A percentile compares a stretch with the other conserved stretches of the same genome.
phyloP scores from a whole-genome alignment of 176 grass and related monocot species.

The Panicum miliaceum region DNA sequence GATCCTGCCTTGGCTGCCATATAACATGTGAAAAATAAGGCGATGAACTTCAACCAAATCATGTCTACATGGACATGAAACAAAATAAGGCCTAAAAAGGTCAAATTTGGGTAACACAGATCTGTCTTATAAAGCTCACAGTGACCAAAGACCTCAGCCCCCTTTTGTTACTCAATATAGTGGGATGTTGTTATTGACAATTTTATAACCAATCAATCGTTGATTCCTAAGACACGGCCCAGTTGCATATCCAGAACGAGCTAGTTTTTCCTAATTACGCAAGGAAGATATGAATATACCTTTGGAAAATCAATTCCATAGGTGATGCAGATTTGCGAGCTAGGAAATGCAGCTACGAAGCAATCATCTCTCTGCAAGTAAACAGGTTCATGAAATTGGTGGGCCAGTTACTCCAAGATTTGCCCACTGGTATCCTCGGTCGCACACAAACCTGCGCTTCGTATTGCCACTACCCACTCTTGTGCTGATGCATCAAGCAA shows the following conservation, averaged over 20 bases:
- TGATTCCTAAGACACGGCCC: neutral
- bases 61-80: neutral
- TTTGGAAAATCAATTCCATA: slow-evolving; percentile 84
- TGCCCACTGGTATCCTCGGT: slow-evolving; percentile 56
- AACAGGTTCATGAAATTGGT: slow-evolving; percentile 62
- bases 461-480: slow-evolving; percentile 78
- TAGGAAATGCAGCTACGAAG: slow-evolving; percentile 86
- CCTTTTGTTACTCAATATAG: neutral
- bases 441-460: slow-evolving; percentile 47
- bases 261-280: neutral
- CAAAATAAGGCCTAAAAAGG: slow-evolving; percentile 17
- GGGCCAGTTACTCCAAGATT: slow-evolving; percentile 65
- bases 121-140: neutral
- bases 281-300: slow-evolving; percentile 42
- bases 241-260: neutral
- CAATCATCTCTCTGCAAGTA: slow-evolving; percentile 61
- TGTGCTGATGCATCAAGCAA: slow-evolving; percentile 95
- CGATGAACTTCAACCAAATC: no score
- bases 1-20: no score
- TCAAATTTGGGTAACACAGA: slow-evolving; percentile 1
- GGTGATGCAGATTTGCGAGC: slow-evolving; percentile 62
- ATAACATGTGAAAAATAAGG: no score
- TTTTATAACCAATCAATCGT: neutral
- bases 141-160: neutral
- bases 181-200: neutral